phyloP scores from a whole-genome alignment of 352 stramenopile species.

The Lagenidium giganteum region DNA sequence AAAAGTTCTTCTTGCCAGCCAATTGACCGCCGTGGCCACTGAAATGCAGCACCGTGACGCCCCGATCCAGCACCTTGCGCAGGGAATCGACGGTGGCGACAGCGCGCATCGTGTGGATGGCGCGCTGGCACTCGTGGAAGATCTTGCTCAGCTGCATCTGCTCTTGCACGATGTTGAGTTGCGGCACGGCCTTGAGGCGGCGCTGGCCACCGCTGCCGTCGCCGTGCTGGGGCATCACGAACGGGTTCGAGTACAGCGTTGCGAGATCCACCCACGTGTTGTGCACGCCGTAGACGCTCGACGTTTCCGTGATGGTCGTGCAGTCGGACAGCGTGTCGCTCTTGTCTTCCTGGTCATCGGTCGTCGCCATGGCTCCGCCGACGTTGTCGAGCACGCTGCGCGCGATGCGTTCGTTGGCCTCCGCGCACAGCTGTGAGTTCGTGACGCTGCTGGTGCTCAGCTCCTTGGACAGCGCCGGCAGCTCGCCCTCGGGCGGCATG shows the following conservation, averaged over 20 bases:
- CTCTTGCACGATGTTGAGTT: constrained; percentile 65
- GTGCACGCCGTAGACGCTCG: constrained; percentile 68
- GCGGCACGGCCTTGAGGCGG: constrained; percentile 52
- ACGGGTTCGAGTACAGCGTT: constrained; percentile 69
- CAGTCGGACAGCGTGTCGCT: constrained; percentile 76
- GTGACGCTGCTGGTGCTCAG: too few relatives aligned
- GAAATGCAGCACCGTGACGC: constrained; percentile 74
- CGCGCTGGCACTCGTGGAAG: constrained; percentile 66
- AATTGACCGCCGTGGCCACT: constrained; percentile 69
- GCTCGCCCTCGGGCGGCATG: not conserved
- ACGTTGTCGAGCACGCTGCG: constrained; percentile 39
- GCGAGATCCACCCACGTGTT: constrained; percentile 81
- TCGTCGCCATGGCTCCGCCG: constrained; percentile 10
- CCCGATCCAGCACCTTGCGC: constrained; percentile 71
- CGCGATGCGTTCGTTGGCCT: constrained; percentile 62
- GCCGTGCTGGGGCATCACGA: constrained; percentile 41
- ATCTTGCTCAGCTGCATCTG: constrained; percentile 67
- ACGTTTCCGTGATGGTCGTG: constrained; percentile 62
- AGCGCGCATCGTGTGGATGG: constrained; percentile 68
- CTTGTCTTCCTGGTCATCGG: constrained; percentile 53
- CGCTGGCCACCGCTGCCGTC: constrained; percentile 7
- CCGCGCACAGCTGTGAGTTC: constrained; percentile 37
- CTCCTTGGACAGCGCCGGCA: constrained; percentile 2
- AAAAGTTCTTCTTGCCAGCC: constrained; percentile 52
- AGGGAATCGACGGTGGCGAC: constrained; percentile 70